These are phyloP conservation scores for Xylaria telfairii DNA, from an alignment of 495 filamentous ascomycete species.

Conservation along the genomic window DNA sequence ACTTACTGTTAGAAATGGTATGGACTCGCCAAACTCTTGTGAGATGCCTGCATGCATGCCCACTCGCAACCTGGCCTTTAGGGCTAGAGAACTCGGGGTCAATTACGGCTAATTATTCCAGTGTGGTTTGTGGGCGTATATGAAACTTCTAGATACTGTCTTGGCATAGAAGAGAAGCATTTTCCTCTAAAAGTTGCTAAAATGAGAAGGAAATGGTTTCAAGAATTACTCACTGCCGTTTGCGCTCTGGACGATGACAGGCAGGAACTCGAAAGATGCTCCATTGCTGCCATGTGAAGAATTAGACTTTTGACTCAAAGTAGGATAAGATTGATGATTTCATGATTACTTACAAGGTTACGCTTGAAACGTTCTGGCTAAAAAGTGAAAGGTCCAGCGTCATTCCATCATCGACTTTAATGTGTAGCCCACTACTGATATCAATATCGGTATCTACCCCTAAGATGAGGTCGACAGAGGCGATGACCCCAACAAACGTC, in stretches of 20 bases:
- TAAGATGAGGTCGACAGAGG: conserved; percentile 56
- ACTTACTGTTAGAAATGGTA: conserved; percentile 30
- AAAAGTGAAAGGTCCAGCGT: conserved; percentile 52
- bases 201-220: no score
- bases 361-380: conserved; percentile 48
- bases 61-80: conserved; percentile 54
- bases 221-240: no score
- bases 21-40: conserved; percentile 30
- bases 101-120: no score
- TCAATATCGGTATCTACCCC: conserved; percentile 52
- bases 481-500: conserved; percentile 48
- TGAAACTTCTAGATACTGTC: no score
- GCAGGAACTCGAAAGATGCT: conserved; percentile 63
- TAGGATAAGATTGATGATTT: not conserved
- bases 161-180: no score
- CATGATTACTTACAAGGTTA: conserved; percentile 51
- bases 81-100: no score
- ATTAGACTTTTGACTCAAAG: conserved; percentile 11
- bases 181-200: no score
- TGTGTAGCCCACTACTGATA: conserved; percentile 59
- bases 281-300: conserved; percentile 46
- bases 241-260: conserved; percentile 52
- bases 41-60: conserved; percentile 53
- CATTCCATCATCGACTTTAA: conserved; percentile 56
- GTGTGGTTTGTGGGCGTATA: no score